Evolutionary conservation across 2,329 filamentous ascomycete species (phyloP).

Genomic region (Venturia aucupariae): DNA sequence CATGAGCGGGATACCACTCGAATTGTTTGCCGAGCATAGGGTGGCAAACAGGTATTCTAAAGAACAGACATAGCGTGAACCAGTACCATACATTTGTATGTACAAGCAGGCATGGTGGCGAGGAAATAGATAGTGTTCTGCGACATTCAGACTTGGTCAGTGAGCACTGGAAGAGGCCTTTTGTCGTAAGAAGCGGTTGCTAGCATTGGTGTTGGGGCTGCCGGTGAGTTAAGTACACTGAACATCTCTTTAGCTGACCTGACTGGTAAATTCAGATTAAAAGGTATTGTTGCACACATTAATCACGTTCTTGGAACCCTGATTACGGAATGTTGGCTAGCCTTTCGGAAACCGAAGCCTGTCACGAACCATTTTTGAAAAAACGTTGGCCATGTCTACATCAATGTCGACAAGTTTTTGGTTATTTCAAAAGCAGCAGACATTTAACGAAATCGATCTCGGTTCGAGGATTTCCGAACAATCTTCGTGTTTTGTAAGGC

Average conservation of each 20-base stretch:
- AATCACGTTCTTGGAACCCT: neutral
- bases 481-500: too few species aligned
- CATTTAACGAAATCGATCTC: too few species aligned
- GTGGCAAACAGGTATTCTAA: neutral
- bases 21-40: conserved; percentile 4
- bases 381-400: too few species aligned
- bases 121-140: conserved; percentile 3
- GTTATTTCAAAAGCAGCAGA: too few species aligned
- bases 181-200: neutral
- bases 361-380: too few species aligned
- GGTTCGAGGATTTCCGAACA: too few species aligned
- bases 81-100: neutral
- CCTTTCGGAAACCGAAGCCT: too few species aligned
- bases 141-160: neutral
- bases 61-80: neutral
- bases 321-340: too few species aligned
- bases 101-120: neutral
- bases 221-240: neutral
- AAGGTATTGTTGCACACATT: neutral
- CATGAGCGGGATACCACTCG: neutral
- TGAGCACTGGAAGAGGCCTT: neutral
- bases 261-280: neutral
- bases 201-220: neutral
- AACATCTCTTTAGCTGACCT: neutral
- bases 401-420: too few species aligned